Percentiles rank a stretch among this genome's conserved stretches.
These are phyloP conservation scores for Trichoderma gamsii DNA, from an alignment of 495 filamentous ascomycete species.

Conservation along the genomic window DNA sequence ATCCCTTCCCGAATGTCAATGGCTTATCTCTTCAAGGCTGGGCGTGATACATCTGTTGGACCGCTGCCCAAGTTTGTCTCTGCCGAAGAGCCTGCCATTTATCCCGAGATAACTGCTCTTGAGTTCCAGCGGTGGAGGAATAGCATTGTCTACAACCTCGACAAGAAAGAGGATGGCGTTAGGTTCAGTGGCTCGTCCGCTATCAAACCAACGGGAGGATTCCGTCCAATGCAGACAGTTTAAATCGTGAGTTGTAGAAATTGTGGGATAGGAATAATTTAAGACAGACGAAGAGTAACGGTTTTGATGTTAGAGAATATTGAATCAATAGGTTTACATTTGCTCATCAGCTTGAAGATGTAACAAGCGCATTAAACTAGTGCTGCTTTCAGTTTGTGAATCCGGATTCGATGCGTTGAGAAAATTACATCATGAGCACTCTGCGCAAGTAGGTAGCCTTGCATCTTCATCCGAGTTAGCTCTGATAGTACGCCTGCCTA, in stretches of 20 bases:
- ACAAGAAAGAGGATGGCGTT: background rate
- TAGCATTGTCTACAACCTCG: background rate
- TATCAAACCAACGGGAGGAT: background rate
- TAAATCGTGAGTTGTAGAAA: background rate
- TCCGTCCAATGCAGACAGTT: background rate
- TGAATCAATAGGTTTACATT: no score
- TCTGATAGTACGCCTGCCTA: no score
- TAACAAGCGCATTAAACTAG: no score
- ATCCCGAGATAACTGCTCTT: background rate
- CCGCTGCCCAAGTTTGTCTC: conserved; percentile 1
- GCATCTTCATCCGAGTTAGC: no score
- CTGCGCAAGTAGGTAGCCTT: no score
- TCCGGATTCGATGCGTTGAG: no score
- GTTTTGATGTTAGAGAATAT: no score
- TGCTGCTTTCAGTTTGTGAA: no score
- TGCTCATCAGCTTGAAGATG: no score
- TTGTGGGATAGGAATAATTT: no score
- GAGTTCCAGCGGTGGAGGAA: conserved; percentile 1
- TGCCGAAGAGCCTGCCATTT: background rate
- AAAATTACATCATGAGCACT: no score
- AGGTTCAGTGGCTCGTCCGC: background rate
- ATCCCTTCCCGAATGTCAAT: background rate
- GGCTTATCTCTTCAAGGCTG: conserved; percentile 8
- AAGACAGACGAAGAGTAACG: no score
- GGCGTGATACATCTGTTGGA: conserved; percentile 1